phyloP scores from a whole-genome alignment of 768 basidiomycete genomes.

The Tricholomella constricta region DNA sequence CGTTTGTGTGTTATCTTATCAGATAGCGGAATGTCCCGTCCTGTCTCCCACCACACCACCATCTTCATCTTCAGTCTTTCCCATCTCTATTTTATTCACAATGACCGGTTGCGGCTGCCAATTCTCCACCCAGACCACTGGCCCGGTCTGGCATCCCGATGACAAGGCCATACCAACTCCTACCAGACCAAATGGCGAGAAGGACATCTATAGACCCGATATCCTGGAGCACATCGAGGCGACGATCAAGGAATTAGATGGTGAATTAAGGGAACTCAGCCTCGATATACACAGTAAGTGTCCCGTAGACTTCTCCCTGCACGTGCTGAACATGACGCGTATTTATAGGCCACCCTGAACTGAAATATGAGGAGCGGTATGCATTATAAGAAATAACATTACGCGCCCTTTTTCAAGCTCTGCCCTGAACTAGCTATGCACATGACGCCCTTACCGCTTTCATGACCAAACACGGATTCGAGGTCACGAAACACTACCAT shows the following conservation, averaged over 20 bases:
- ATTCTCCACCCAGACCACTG: conserved; percentile 7
- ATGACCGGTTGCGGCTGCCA: conserved; percentile 16
- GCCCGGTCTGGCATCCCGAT: conserved; percentile 46
- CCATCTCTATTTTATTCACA: not conserved
- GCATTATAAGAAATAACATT: conserved; percentile 12
- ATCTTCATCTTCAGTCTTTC: not conserved
- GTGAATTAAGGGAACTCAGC: conserved; percentile 60
- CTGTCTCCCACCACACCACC: not conserved
- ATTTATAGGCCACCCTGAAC: conserved; percentile 64
- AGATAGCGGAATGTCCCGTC: not conserved
- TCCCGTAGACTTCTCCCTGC: not conserved
- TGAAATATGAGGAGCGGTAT: conserved; percentile 68
- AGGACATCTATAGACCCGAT: conserved; percentile 53
- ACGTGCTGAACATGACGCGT: not conserved
- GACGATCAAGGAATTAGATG: conserved; percentile 52
- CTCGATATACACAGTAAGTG: conserved; percentile 69
- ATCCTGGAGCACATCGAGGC: conserved; percentile 62
- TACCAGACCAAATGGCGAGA: conserved; percentile 28
- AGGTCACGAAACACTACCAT: conserved; percentile 59
- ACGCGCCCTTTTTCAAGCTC: not conserved
- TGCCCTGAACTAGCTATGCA: conserved; percentile 50
- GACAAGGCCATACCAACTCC: conserved; percentile 33
- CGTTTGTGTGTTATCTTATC: not conserved
- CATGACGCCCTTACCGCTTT: conserved; percentile 72
- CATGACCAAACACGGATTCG: conserved; percentile 66